Evolutionary conservation across 2,329 filamentous ascomycete genomes (phyloP).

Genomic region (Colletotrichum tofieldiae): DNA sequence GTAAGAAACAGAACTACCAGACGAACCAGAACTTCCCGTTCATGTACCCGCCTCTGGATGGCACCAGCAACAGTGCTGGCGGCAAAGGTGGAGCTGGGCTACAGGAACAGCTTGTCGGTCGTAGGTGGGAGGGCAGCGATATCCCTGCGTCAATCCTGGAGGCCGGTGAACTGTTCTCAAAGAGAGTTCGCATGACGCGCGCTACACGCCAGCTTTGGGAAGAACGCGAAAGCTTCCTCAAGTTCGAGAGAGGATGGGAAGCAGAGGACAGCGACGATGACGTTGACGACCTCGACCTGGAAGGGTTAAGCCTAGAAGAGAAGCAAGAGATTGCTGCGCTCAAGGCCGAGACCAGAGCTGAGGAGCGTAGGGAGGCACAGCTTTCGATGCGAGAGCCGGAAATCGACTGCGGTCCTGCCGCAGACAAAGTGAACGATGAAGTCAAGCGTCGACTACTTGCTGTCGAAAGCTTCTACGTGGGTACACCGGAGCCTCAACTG

Average conservation of each 20-base stretch:
- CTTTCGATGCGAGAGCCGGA: conserved; percentile 51
- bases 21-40: conserved; percentile 99
- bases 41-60: conserved; percentile 93
- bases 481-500: conserved; percentile 54
- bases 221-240: conserved; percentile 91
- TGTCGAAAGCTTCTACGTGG: conserved; percentile 89
- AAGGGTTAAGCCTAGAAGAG: conserved; percentile 60
- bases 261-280: conserved; percentile 63
- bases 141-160: conserved; percentile 96
- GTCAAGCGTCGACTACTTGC: conserved; percentile 77
- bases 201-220: conserved; percentile 96
- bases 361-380: conserved; percentile 46
- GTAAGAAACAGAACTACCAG: conserved; percentile 99
- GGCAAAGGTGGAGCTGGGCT: conserved; percentile 88
- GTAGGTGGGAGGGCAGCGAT: conserved; percentile 93
- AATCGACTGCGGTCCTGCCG: conserved; percentile 66
- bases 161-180: conserved; percentile 92
- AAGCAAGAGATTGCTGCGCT: conserved; percentile 59
- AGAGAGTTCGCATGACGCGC: conserved; percentile 90
- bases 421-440: conserved; percentile 64
- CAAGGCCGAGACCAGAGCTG: conserved; percentile 57
- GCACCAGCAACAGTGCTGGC: conserved; percentile 88
- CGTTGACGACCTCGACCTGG: conserved; percentile 64
- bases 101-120: conserved; percentile 84
- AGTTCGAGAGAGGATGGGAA: conserved; percentile 92